Conservation (phyloP, 1,139 yeast species). For the Diutina sp. region DNA sequence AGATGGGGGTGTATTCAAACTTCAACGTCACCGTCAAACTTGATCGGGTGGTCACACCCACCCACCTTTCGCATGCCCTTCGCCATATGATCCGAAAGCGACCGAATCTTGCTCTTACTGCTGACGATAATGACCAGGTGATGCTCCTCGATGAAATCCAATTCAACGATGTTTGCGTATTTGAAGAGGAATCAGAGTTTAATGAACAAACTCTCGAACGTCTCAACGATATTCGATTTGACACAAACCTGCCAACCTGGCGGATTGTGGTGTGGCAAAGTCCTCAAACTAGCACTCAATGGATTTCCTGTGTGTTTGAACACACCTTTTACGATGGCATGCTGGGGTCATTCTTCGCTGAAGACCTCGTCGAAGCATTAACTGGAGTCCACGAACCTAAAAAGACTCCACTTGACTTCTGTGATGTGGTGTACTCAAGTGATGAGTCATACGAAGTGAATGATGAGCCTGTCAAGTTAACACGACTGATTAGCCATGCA, state of each 20-base stretch:
- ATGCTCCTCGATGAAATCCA: background rate
- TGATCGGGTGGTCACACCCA: background rate
- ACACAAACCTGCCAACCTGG: background rate
- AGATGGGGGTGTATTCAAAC: background rate
- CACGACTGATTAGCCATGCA: background rate
- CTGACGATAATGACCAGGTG: background rate
- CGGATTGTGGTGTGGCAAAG: background rate
- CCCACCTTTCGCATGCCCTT: background rate
- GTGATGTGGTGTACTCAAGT: background rate
- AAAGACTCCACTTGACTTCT: background rate
- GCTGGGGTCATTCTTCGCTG: background rate
- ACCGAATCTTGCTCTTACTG: background rate
- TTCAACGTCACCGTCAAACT: background rate
- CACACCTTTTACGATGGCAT: background rate
- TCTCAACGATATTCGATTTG: background rate
- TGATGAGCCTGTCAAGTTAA: background rate
- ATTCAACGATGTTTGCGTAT: background rate
- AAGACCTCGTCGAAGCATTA: background rate
- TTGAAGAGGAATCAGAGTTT: background rate
- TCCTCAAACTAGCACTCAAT: background rate
- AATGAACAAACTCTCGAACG: background rate
- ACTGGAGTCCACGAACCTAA: background rate
- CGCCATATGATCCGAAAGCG: background rate
- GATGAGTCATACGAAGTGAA: background rate
- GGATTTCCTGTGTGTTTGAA: slow-evolving; percentile 1